phyloP scores from a whole-genome alignment of 2,329 filamentous ascomycete species.

The Penicillium sp. region DNA sequence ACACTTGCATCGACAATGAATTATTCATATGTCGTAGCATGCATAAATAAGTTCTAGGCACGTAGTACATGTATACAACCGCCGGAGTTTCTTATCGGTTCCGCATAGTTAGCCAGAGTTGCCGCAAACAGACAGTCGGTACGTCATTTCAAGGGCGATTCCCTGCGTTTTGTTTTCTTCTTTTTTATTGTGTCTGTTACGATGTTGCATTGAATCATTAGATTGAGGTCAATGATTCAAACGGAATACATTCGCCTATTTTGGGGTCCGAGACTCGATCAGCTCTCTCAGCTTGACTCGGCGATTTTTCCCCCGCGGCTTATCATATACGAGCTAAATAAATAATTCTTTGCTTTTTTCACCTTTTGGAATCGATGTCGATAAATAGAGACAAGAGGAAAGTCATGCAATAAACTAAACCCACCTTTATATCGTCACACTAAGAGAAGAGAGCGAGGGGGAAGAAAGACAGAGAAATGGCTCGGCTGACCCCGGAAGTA shows the following conservation, averaged over 20 bases:
- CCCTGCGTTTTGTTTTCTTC: background rate
- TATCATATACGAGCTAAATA: background rate
- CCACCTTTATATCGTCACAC: background rate
- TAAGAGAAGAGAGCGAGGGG: background rate
- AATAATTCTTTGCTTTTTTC: background rate
- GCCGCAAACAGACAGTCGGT: background rate
- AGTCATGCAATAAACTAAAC: background rate
- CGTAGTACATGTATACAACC: no score
- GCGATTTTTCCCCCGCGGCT: background rate
- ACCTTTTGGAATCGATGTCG: background rate
- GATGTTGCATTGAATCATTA: background rate
- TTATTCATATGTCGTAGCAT: background rate
- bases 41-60: background rate
- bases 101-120: background rate
- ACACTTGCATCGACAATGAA: background rate
- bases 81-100: background rate
- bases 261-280: background rate
- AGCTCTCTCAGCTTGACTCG: background rate
- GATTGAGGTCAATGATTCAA: background rate
- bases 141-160: background rate
- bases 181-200: background rate
- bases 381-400: background rate
- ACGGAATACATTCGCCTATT: background rate
- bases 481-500: constrained; percentile 24
- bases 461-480: background rate